phyloP scores from a whole-genome alignment of 208 protist species.

The Hexamita inflata region DNA sequence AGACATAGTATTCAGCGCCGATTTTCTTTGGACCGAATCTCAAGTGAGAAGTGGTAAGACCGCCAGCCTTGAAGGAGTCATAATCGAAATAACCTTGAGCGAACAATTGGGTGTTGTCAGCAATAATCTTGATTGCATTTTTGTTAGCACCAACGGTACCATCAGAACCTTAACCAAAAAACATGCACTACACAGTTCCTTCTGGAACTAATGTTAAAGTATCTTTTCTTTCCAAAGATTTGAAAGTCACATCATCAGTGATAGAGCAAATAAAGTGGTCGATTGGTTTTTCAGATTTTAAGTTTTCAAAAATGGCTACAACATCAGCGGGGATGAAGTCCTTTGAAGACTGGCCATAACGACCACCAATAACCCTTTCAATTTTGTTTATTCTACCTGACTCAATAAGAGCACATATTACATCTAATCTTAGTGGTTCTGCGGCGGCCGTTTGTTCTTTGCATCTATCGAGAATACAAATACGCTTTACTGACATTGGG shows the following conservation, averaged over 20 bases:
- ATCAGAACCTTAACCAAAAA: slow-evolving; percentile 57
- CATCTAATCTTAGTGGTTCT: slow-evolving; percentile 58
- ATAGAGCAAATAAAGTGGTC: slow-evolving; percentile 58
- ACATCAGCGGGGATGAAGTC: slow-evolving; percentile 55
- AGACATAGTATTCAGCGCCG: slow-evolving; percentile 50
- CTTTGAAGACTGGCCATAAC: slow-evolving; percentile 55
- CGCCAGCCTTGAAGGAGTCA: slow-evolving; percentile 54
- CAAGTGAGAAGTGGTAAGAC: slow-evolving; percentile 55
- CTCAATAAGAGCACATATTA: slow-evolving; percentile 32
- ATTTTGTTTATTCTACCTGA: neutral
- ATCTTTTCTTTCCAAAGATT: slow-evolving; percentile 41
- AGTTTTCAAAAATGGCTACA: slow-evolving; percentile 55
- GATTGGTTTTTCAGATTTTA: slow-evolving; percentile 39
- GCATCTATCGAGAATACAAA: slow-evolving; percentile 53
- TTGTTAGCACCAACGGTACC: slow-evolving; percentile 62
- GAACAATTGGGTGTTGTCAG: slow-evolving; percentile 45
- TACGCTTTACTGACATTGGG: slow-evolving; percentile 43
- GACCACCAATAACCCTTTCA: slow-evolving; percentile 47
- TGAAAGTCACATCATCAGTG: slow-evolving; percentile 54
- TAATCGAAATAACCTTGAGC: slow-evolving; percentile 59
- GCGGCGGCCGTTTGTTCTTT: slow-evolving; percentile 50
- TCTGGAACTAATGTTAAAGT: slow-evolving; percentile 40
- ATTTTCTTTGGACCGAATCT: slow-evolving; percentile 55
- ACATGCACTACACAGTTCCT: slow-evolving; percentile 49
- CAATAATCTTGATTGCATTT: slow-evolving; percentile 58